Evolutionary conservation across 208 protist genomes (phyloP).

Genomic region (Wallacemonas rigidus): DNA sequence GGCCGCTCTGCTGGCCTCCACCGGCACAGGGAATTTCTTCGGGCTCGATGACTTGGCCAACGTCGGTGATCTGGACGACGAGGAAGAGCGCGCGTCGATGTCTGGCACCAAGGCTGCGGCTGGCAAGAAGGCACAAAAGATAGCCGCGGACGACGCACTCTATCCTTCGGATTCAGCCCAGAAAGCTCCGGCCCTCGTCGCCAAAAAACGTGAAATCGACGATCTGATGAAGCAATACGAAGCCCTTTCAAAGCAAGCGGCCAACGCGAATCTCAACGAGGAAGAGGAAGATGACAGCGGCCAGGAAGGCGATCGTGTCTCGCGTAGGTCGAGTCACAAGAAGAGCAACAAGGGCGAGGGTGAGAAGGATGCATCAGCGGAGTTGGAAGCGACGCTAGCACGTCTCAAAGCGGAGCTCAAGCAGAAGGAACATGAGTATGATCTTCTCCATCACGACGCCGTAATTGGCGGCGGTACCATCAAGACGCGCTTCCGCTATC

Average conservation of each 20-base stretch:
- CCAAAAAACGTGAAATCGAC: conserved; percentile 40
- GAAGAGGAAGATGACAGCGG: conserved; percentile 3
- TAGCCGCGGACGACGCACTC: not conserved
- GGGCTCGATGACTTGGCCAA: not conserved
- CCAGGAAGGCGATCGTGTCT: conserved; percentile 7
- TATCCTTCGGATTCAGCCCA: not conserved
- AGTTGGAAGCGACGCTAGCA: conserved; percentile 33
- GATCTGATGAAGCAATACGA: conserved; percentile 33
- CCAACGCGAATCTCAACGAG: not conserved
- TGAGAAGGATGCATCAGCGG: not conserved
- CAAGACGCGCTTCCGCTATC: conserved; percentile 78
- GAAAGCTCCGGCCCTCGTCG: not conserved
- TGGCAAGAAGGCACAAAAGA: too few relatives aligned
- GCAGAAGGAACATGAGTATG: conserved; percentile 86
- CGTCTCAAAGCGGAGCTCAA: conserved; percentile 61
- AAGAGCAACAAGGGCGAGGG: not conserved
- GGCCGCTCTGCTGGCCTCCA: conserved; percentile 9
- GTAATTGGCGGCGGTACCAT: conserved; percentile 28
- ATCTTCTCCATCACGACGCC: conserved; percentile 73
- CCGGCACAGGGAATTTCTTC: conserved; percentile 3
- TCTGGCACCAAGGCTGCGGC: too few relatives aligned
- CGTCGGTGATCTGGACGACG: not conserved
- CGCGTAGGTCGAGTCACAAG: not conserved
- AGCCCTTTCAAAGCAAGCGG: conserved; percentile 11
- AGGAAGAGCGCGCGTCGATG: not conserved